Base-by-base conservation (phyloP, 371 early-diverging fungal species). In the Mortierella sp. region DNA sequence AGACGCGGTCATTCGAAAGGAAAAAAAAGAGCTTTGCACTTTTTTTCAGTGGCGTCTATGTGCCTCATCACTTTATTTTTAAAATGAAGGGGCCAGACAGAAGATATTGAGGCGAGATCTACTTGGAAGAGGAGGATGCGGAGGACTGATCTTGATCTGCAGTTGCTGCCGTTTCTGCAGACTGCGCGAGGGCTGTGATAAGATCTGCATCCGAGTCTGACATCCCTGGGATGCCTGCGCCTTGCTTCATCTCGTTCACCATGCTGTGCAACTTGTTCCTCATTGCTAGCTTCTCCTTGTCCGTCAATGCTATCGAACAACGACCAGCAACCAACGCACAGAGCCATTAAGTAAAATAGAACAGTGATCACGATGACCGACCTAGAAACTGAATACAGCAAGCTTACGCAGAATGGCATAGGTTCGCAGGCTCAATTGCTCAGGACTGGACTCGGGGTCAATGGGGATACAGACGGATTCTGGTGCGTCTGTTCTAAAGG, bases 391-490 rank as follows among this genome's bases (percentile, higher is more conserved):
- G 37, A 34, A 34, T 14, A 4, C 37, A 46, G 12, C 12, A 42
- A 5, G 64, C 76, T 8, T 64, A 75, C 76, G 76, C 34, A 75
- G 61, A 34, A 75, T 64, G 49, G 76, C 76, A 69, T 75, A 75
- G 48, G 76, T 60, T 19, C 76, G 64, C 12, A 56, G 53, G 12
- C 60, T 32, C 56, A 76, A 47, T 48, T 76, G 76, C 4, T 46
- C 50, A 5, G 70, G 70, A 43, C 60, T 69, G 4, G 70, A 76
- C 42, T 76, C 76, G 37, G 76, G 76, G 52, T 69, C 78, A 31
- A 76, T 69, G 51, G 70, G 78, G 47, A 70, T 61, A 53, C 78
- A 70, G 15, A 76, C 70, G 5, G 78, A 59, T 19, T 56, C 57
- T 4, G 78, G 70, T 1, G 78, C 70, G 32, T 75, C 76, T 27